Conservation (phyloP, 2,329 filamentous ascomycete genomes). For the Teratosphaeria nubilosa region DNA sequence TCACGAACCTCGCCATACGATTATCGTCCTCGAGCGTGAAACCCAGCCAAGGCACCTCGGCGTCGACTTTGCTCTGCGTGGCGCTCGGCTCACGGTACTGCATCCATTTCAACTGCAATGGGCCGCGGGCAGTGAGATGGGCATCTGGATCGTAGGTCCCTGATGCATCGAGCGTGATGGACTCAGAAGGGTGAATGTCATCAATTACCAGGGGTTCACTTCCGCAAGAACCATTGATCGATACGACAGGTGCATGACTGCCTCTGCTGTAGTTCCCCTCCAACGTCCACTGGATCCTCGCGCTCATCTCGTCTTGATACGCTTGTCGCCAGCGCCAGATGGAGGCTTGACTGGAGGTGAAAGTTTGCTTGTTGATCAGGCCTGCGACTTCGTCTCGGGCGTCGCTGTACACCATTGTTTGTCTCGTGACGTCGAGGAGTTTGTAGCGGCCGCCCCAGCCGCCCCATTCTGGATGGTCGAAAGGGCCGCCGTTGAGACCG, state of each 20-base stretch:
- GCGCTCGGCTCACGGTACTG: background rate
- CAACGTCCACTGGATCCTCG: constrained; percentile 31
- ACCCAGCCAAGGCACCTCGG: background rate
- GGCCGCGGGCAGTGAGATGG: background rate
- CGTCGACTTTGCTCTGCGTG: background rate
- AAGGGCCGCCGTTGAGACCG: constrained; percentile 28
- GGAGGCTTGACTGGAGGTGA: constrained; percentile 34
- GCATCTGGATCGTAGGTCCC: background rate
- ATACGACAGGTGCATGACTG: background rate
- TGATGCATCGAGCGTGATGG: background rate
- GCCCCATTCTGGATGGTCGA: constrained; percentile 39
- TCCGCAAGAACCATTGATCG: background rate
- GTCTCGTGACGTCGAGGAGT: constrained; percentile 19
- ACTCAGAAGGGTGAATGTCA: background rate
- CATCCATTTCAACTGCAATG: background rate
- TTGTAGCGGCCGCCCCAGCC: constrained; percentile 43
- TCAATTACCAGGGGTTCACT: background rate
- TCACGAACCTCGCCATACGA: background rate
- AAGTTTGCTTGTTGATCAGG: constrained; percentile 21
- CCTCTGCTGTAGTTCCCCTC: background rate
- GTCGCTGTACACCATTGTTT: constrained; percentile 22
- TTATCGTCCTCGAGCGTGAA: background rate
- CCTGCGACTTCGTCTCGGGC: constrained; percentile 20
- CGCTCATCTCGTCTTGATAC: constrained; percentile 35
- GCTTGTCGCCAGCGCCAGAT: constrained; percentile 29